These are phyloP conservation scores for Mycena pura DNA, from an alignment of 768 basidiomycete species.

Conservation along the genomic window DNA sequence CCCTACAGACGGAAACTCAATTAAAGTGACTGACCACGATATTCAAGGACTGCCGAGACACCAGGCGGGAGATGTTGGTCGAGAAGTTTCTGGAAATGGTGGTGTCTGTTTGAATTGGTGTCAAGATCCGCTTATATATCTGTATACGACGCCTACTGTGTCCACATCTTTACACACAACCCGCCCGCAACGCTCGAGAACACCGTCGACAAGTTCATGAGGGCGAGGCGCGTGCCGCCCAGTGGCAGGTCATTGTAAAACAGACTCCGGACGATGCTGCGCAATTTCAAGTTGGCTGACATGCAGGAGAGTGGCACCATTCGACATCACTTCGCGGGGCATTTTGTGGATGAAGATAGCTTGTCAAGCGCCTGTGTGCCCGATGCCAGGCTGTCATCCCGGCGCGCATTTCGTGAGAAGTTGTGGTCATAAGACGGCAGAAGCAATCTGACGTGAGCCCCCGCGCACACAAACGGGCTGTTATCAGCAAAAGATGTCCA, in stretches of 20 bases:
- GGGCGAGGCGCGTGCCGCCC: conserved; percentile 12
- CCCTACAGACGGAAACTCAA: no score
- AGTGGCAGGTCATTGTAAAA: conserved; percentile 23
- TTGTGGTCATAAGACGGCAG: no score
- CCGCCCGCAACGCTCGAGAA: conserved; percentile 22
- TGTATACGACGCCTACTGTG: conserved; percentile 19
- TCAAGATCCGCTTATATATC: not conserved
- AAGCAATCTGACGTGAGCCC: no score
- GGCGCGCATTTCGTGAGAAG: no score
- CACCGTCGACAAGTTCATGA: conserved; percentile 8
- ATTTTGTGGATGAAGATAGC: no score
- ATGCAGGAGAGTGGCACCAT: conserved; percentile 6
- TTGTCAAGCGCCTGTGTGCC: no score
- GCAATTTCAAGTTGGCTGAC: not conserved
- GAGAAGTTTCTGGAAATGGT: conserved; percentile 13
- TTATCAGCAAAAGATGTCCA: no score
- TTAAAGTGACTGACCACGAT: conserved; percentile 15
- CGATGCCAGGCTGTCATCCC: no score
- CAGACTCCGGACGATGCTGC: conserved; percentile 24
- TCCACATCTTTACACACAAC: conserved; percentile 26
- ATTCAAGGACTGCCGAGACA: conserved; percentile 21
- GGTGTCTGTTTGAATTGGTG: conserved; percentile 11
- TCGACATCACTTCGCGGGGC: no score
- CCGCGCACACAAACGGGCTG: no score
- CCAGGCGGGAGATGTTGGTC: conserved; percentile 18